Evolutionary conservation across 495 filamentous ascomycete genomes (phyloP).

Genomic region (Neurospora sp.): DNA sequence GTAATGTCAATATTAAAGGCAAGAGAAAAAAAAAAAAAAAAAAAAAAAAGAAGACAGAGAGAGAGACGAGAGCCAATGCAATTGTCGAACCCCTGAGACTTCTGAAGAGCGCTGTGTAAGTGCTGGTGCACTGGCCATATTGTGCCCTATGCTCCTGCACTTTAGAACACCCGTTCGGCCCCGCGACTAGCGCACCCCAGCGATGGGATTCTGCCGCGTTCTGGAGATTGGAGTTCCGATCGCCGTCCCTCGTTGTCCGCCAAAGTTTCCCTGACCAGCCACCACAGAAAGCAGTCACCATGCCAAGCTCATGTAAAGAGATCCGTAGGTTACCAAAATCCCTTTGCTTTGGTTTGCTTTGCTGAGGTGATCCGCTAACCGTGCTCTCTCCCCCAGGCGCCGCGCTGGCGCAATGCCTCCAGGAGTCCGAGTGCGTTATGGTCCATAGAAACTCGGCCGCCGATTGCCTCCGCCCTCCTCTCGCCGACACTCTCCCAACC

Average conservation of each 20-base stretch:
- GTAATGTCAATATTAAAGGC: background rate
- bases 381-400: slow-evolving; percentile 49
- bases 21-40: too few relatives aligned
- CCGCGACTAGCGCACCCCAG: background rate
- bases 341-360: background rate
- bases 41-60: background rate
- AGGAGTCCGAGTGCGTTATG: slow-evolving; percentile 92
- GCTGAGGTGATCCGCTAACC: background rate
- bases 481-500: slow-evolving; percentile 65
- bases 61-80: background rate
- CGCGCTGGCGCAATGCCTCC: slow-evolving; percentile 86
- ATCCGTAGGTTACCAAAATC: slow-evolving; percentile 55
- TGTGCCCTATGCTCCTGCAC: background rate
- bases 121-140: background rate
- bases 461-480: slow-evolving; percentile 78
- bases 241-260: background rate
- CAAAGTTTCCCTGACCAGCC: background rate
- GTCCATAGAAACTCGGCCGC: slow-evolving; percentile 72
- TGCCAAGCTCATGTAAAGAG: slow-evolving; percentile 95
- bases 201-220: background rate
- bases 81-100: background rate
- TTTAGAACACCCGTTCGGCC: background rate
- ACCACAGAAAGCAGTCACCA: slow-evolving; percentile 30
- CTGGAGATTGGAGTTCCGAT: background rate
- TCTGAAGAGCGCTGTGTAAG: background rate